These are phyloP conservation scores for Borovskyia barvae DNA, from an alignment of 208 protist genomes.

Conservation along the genomic window DNA sequence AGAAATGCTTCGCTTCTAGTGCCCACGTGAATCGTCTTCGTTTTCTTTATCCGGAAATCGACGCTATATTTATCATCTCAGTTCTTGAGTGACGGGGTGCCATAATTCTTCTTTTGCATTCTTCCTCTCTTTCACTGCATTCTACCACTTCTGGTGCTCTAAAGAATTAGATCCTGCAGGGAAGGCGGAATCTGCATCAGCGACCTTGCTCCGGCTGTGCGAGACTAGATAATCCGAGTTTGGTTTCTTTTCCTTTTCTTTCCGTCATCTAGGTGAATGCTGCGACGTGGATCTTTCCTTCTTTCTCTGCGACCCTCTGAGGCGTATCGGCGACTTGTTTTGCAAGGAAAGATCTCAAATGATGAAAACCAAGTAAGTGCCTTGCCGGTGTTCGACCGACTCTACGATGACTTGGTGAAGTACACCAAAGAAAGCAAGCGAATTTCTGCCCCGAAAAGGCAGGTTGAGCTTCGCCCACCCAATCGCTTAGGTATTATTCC, in stretches of 20 bases:
- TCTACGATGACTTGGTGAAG: slow-evolving; percentile 70
- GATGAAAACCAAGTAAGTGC: slow-evolving; percentile 65
- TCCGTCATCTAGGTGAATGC: slow-evolving; percentile 27
- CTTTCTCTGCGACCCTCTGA: slow-evolving; percentile 45
- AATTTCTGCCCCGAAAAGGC: slow-evolving; percentile 39
- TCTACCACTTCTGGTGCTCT: not conserved
- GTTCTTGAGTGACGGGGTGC: too few species aligned
- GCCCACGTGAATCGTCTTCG: too few species aligned
- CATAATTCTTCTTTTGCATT: not conserved
- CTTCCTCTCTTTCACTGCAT: not conserved
- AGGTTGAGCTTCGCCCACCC: slow-evolving; percentile 71
- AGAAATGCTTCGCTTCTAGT: too few species aligned
- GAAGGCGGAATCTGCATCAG: not conserved
- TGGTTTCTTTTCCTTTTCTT: slow-evolving; percentile 5
- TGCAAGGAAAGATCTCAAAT: slow-evolving; percentile 36
- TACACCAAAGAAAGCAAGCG: slow-evolving; percentile 43
- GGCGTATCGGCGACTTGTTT: slow-evolving; percentile 57
- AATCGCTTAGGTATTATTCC: slow-evolving; percentile 83
- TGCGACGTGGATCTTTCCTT: slow-evolving; percentile 36
- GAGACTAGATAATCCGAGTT: not conserved
- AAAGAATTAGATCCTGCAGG: too few species aligned
- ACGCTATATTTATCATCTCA: too few species aligned
- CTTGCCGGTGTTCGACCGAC: slow-evolving; percentile 75
- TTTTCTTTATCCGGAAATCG: too few species aligned
- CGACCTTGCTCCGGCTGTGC: not conserved